Percentiles rank a stretch among this genome's conserved stretches.
These are phyloP conservation scores for Leishmania mexicana DNA, from an alignment of 208 protist genomes.

Conservation along the genomic window DNA sequence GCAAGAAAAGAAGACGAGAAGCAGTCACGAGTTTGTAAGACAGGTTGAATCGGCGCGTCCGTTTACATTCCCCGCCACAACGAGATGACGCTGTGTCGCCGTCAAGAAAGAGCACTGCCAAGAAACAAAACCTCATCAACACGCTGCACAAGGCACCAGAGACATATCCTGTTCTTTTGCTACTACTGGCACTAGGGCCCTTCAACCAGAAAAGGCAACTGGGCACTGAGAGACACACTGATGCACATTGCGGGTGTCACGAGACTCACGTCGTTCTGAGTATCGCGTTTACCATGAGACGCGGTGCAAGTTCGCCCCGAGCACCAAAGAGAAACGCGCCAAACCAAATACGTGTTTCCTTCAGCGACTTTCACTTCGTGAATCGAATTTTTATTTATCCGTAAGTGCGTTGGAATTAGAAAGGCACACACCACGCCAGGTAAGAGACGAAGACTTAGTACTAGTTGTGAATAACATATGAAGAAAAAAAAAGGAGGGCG, in stretches of 20 bases:
- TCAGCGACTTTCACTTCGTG: neutral
- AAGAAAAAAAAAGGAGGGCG: neutral
- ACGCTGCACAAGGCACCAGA: neutral
- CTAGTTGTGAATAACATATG: neutral
- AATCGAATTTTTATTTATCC: neutral
- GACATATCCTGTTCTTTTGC: neutral
- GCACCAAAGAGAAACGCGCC: neutral
- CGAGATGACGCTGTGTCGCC: neutral
- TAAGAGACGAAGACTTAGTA: neutral
- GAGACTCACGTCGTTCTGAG: neutral
- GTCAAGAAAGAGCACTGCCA: neutral
- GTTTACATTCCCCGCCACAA: neutral
- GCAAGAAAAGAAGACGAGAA: neutral
- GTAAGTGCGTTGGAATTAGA: neutral
- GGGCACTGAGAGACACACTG: neutral
- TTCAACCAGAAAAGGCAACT: neutral
- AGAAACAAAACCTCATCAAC: neutral
- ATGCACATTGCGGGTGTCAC: neutral
- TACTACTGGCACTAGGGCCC: neutral
- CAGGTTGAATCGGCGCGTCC: neutral
- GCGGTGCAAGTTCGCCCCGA: neutral
- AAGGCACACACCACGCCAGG: neutral
- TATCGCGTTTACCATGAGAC: neutral
- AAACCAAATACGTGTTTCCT: neutral
- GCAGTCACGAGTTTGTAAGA: neutral